Evolutionary conservation across 768 basidiomycete genomes (phyloP).

Genomic region (Lactifluus rugatus): DNA sequence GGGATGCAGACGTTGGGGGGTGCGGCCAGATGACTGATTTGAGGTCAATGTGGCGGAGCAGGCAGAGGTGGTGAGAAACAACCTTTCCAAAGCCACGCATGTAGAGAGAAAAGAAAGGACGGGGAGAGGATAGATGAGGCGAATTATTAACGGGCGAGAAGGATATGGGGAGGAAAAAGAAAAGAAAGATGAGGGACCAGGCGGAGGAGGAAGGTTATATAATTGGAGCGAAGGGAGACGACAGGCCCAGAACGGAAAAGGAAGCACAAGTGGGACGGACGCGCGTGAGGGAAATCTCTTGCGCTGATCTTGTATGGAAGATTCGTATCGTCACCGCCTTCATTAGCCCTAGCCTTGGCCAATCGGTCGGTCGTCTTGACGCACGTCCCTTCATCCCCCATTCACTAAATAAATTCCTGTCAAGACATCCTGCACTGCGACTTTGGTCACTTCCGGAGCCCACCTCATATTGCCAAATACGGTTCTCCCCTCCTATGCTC

Average conservation of each 20-base stretch:
- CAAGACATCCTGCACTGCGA: not conserved
- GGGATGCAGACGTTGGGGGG: slow-evolving; percentile 24
- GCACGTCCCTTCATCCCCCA: not conserved
- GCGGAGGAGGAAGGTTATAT: slow-evolving; percentile 18
- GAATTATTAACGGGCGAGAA: not conserved
- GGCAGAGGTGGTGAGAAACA: slow-evolving; percentile 3
- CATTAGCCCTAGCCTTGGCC: slow-evolving; percentile 13
- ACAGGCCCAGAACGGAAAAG: slow-evolving; percentile 20
- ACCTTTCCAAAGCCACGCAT: slow-evolving; percentile 14
- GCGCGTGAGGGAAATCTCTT: slow-evolving; percentile 17
- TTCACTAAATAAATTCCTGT: slow-evolving; percentile 9
- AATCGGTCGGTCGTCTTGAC: slow-evolving; percentile 9
- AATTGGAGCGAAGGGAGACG: slow-evolving; percentile 18
- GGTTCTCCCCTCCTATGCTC: not conserved
- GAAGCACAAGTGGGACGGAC: slow-evolving; percentile 10
- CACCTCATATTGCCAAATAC: slow-evolving; percentile 17
- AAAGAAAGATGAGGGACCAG: slow-evolving; percentile 12
- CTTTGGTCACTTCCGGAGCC: not conserved
- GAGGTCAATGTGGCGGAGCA: slow-evolving; percentile 3
- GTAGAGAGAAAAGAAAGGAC: not conserved
- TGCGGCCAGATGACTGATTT: slow-evolving; percentile 11
- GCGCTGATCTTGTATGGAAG: slow-evolving; percentile 20
- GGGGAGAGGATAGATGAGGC: slow-evolving; percentile 7
- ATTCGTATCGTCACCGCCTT: slow-evolving; percentile 14
- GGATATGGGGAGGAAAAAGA: slow-evolving; percentile 13